phyloP scores from a whole-genome alignment of 2,329 filamentous ascomycete species.

The Daldinia sp. region DNA sequence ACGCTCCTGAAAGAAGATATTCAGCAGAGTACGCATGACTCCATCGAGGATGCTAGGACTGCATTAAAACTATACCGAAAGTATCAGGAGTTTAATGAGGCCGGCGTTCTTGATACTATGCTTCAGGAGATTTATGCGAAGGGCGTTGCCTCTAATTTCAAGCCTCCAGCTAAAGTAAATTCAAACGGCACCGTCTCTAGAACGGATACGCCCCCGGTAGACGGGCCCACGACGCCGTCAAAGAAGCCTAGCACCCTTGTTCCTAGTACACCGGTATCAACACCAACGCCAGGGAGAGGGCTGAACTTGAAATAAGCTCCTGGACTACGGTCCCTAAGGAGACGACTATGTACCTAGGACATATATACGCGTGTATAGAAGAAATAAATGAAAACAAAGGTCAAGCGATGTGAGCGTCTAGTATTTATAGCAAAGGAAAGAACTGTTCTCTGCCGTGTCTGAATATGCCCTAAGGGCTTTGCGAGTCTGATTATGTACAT shows the following conservation, averaged over 20 bases:
- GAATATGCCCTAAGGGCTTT: too few relatives aligned
- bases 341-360: neutral
- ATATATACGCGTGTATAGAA: neutral
- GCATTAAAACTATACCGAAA: slow-evolving; percentile 90
- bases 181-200: slow-evolving; percentile 33
- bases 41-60: slow-evolving; percentile 93
- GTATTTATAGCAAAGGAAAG: too few relatives aligned
- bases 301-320: slow-evolving; percentile 8
- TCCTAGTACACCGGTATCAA: slow-evolving; percentile 32
- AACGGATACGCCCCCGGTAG: slow-evolving; percentile 49
- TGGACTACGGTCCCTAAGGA: neutral
- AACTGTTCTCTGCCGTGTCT: neutral
- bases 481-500: neutral
- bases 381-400: neutral
- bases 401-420: neutral
- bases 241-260: slow-evolving; percentile 32
- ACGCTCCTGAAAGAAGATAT: slow-evolving; percentile 92
- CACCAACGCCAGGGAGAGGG: slow-evolving; percentile 29
- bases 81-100: slow-evolving; percentile 88
- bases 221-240: slow-evolving; percentile 44
- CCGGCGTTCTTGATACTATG: slow-evolving; percentile 84
- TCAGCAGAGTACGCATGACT: slow-evolving; percentile 92
- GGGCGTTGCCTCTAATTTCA: slow-evolving; percentile 70
- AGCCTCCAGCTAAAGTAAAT: slow-evolving; percentile 59
- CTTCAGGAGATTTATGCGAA: slow-evolving; percentile 86